Evolutionary conservation across 495 filamentous ascomycete species (phyloP), one percentile per base, ranked within the genome.

Genomic region (Penicillium lagena): DNA sequence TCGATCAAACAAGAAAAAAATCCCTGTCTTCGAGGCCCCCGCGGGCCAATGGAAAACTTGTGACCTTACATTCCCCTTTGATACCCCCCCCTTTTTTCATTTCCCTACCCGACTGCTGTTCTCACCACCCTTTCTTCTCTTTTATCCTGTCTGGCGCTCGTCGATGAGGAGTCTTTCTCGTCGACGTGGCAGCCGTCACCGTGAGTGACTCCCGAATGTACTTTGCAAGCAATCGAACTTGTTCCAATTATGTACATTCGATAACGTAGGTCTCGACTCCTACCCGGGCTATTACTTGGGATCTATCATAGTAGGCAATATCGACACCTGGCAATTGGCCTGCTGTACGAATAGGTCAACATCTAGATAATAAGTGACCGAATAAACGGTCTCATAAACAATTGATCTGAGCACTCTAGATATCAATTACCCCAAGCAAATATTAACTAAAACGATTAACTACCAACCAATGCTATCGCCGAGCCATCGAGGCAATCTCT

Each of bases 151-250:
- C 57, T 69, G 66, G 66, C 66, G 66, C 66, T 66, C 63, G 63
- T 66, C 56, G 46, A 47, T 50, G 48, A 35, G 45, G 39, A 39
- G 32, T 34, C 32, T 29, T 42, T 44, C 38, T 12, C 35, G 27
- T 13, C 35, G 43, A 47, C 51, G 58, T 70, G 66, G 66, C 66
- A 70, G 66, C 66, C 66, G 66, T 70, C 62, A 60, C 64, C 58
- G 42, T n/a, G 37, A 22, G 55, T 58, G 58, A 56, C 49, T 30
- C 45, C 48, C 46, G 39, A 49, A 46, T 52, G 43, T 49, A 49
- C 42, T 22, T 31, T 51, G 43, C 38, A 52, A 43, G 34, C 39
- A 45, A 42, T 42, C 17, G 4, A 22, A 22, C 22, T 22, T 22
- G 22, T 22, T 22, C 22, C 22, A 22, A 22, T 22, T 22, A 22